These are phyloP conservation scores for Hibiscus mutabilis DNA, from an alignment of 345 rosid species.

Conservation along the genomic window DNA sequence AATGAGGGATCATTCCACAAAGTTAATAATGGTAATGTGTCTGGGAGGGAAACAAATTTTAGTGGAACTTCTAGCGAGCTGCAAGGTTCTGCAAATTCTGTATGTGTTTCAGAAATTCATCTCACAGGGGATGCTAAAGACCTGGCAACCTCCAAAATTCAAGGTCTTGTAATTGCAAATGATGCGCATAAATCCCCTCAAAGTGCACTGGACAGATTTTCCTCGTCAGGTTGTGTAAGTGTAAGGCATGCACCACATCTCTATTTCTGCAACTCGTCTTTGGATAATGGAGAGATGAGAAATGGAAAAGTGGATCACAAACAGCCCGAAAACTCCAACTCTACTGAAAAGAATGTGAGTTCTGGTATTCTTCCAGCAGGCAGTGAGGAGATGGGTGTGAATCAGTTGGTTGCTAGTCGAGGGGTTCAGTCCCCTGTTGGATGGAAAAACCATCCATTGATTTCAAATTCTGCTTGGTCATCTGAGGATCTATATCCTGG, in stretches of 20 bases:
- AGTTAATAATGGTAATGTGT: slow-evolving; percentile 12
- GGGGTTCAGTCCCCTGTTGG: slow-evolving; percentile 35
- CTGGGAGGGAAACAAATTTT: slow-evolving; percentile 15
- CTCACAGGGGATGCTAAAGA: slow-evolving; percentile 50
- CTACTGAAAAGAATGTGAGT: slow-evolving; percentile 17
- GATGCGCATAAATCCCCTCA: slow-evolving; percentile 25
- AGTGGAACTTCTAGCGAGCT: slow-evolving; percentile 20
- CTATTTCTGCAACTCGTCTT: slow-evolving; percentile 20
- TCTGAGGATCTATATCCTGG: slow-evolving; percentile 40
- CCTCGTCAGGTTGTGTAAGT: slow-evolving; percentile 24
- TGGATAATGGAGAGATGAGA: slow-evolving; percentile 34
- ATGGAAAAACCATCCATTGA: slow-evolving; percentile 23
- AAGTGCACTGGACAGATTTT: slow-evolving; percentile 20
- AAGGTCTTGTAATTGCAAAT: slow-evolving; percentile 27
- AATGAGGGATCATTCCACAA: slow-evolving; percentile 16
- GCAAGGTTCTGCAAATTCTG: slow-evolving; percentile 21
- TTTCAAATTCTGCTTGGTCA: slow-evolving; percentile 29
- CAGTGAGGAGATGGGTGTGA: slow-evolving; percentile 25
- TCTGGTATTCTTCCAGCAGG: slow-evolving; percentile 9
- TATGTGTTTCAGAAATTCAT: slow-evolving; percentile 35
- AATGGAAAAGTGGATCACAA: slow-evolving; percentile 33
- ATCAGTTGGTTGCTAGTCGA: slow-evolving; percentile 17
- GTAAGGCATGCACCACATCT: slow-evolving; percentile 38
- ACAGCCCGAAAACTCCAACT: slow-evolving; percentile 19
- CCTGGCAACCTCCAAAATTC: slow-evolving; percentile 40